phyloP scores from a whole-genome alignment of 2,329 filamentous ascomycete species.

The Aspergillus carbonarius region DNA sequence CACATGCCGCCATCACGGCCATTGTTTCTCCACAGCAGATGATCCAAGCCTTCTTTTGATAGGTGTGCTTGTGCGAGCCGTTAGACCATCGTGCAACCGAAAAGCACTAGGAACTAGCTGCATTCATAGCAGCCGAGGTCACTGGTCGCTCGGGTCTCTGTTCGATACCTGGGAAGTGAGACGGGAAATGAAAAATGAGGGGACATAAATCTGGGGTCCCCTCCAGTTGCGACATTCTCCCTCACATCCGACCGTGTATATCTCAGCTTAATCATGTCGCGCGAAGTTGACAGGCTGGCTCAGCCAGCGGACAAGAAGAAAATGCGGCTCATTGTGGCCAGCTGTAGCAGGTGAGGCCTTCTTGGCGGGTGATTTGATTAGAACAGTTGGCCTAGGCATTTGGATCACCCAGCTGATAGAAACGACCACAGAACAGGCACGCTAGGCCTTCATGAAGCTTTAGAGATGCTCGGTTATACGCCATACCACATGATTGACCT shows the following conservation, averaged over 20 bases:
- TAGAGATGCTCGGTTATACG: slow-evolving; percentile 25
- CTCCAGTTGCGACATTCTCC: not conserved
- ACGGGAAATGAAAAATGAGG: not conserved
- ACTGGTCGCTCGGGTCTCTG: not conserved
- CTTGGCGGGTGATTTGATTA: too few relatives aligned
- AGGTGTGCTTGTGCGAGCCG: not conserved
- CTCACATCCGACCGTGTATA: not conserved
- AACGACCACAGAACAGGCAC: slow-evolving; percentile 22
- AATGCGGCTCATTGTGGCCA: slow-evolving; percentile 25
- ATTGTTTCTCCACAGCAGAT: not conserved
- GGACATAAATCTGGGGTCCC: not conserved
- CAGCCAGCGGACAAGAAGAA: slow-evolving; percentile 16
- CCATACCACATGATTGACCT: slow-evolving; percentile 25
- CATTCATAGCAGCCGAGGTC: not conserved
- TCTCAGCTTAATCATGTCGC: slow-evolving; percentile 18
- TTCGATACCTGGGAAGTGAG: not conserved
- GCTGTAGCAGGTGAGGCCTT: slow-evolving; percentile 20
- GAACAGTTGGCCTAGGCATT: too few relatives aligned
- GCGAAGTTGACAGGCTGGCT: slow-evolving; percentile 19
- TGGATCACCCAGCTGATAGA: too few relatives aligned
- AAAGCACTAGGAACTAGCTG: not conserved
- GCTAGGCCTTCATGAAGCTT: slow-evolving; percentile 21
- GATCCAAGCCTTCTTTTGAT: not conserved
- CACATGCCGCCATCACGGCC: not conserved
- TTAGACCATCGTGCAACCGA: not conserved